phyloP scores from a whole-genome alignment of 2,329 filamentous ascomycete species.

The Knufia fluminis region DNA sequence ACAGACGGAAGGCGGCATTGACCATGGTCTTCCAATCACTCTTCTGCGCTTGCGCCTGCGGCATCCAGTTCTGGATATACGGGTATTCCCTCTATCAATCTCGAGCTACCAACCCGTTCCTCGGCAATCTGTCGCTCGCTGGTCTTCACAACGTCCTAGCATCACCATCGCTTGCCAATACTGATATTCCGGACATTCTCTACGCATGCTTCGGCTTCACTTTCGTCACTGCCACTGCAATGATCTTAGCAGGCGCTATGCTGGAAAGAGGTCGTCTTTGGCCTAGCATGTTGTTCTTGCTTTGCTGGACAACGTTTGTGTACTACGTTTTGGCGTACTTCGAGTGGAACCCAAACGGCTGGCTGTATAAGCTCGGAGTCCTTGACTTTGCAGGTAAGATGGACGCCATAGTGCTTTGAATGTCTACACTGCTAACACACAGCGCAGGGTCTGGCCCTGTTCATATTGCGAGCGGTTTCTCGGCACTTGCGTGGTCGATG shows the following conservation, averaged over 20 bases:
- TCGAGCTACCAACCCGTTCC: conserved; percentile 63
- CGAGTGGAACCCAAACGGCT: conserved; percentile 82
- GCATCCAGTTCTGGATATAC: conserved; percentile 96
- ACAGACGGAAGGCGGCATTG: conserved; percentile 78
- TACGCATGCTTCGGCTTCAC: conserved; percentile 82
- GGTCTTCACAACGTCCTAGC: conserved; percentile 69
- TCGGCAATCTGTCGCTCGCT: conserved; percentile 71
- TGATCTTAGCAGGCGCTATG: conserved; percentile 60
- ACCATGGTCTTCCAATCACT: conserved; percentile 78
- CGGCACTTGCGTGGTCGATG: conserved; percentile 80
- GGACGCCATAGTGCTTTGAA: conserved; percentile 87
- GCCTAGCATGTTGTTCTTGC: conserved; percentile 84
- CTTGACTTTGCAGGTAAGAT: conserved; percentile 64
- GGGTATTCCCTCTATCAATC: conserved; percentile 78
- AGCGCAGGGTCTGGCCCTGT: conserved; percentile 8
- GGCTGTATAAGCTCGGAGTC: conserved; percentile 69
- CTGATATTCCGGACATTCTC: conserved; percentile 63
- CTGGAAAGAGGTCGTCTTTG: conserved; percentile 83
- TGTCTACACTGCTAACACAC: conserved; percentile 49
- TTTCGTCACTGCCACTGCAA: conserved; percentile 69
- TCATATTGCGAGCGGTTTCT: conserved; percentile 66
- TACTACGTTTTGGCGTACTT: conserved; percentile 92
- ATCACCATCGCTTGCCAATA: conserved; percentile 63
- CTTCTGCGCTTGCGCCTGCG: conserved; percentile 68
- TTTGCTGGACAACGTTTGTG: conserved; percentile 80